phyloP scores from a whole-genome alignment of 2,329 filamentous ascomycete genomes.

The Colletotrichum horii region DNA sequence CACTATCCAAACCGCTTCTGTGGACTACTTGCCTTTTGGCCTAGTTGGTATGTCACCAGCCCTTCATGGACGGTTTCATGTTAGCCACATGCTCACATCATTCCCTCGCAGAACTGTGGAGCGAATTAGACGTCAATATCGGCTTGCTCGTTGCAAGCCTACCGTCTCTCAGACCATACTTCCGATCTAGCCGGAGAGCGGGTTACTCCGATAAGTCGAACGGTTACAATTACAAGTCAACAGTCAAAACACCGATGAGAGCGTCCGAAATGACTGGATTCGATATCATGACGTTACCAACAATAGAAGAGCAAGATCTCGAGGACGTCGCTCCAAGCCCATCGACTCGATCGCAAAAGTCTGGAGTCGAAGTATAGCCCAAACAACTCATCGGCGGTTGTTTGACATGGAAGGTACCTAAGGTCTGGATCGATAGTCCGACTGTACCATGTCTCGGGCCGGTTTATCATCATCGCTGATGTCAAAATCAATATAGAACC shows the following conservation, averaged over 20 bases:
- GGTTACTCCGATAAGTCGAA: constrained; percentile 9
- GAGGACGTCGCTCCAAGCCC: background rate
- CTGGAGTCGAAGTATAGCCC: background rate
- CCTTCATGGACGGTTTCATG: background rate
- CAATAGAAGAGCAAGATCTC: background rate
- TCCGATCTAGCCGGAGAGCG: background rate
- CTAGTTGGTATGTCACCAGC: background rate
- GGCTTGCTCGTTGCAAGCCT: constrained; percentile 10
- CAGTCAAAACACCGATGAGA: background rate
- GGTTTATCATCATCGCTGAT: background rate
- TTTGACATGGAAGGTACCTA: background rate
- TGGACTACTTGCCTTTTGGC: constrained; percentile 6
- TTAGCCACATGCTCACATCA: background rate
- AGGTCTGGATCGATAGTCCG: background rate
- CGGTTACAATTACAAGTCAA: constrained; percentile 10
- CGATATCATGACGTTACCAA: background rate
- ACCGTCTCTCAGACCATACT: constrained; percentile 12
- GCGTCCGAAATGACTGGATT: background rate
- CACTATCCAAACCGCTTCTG: constrained; percentile 7
- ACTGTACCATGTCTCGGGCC: background rate
- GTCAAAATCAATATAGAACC: background rate
- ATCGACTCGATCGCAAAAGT: background rate
- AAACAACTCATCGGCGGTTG: background rate
- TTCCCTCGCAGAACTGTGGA: constrained; percentile 1
- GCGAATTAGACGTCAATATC: constrained; percentile 12